A percentile compares a stretch with the other conserved stretches of the same genome.
These are phyloP conservation scores for Kokia cookei DNA, from an alignment of 441 rosid genomes.

Conservation along the genomic window DNA sequence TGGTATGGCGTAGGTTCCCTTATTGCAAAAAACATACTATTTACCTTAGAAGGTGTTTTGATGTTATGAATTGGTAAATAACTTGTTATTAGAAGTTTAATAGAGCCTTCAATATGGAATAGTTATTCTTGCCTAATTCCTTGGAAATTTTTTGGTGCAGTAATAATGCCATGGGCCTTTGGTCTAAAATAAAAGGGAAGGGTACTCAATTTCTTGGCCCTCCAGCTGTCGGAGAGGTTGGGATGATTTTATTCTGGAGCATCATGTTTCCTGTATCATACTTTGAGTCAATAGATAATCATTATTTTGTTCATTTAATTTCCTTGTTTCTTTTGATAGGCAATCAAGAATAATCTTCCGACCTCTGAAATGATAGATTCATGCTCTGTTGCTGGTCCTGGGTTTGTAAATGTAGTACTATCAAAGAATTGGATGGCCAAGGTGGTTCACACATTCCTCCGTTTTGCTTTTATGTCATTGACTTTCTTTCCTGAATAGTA, in stretches of 20 bases:
- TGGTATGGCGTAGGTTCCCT: constrained; percentile 35
- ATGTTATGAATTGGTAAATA: background rate
- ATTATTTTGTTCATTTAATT: background rate
- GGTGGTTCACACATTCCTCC: constrained; percentile 34
- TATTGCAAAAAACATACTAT: background rate
- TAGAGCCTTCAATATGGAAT: background rate
- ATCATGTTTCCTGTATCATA: background rate
- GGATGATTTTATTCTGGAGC: background rate
- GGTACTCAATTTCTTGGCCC: constrained; percentile 55
- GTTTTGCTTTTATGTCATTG: background rate
- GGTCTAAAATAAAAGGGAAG: constrained; percentile 65
- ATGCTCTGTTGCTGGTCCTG: constrained; percentile 78
- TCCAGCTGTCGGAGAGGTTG: constrained; percentile 77
- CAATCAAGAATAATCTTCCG: constrained; percentile 59
- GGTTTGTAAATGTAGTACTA: constrained; percentile 68
- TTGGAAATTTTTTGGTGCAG: constrained; percentile 25
- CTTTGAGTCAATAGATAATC: background rate
- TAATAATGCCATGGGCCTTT: constrained; percentile 88
- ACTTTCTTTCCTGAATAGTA: background rate
- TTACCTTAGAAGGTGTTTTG: background rate
- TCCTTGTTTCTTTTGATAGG: constrained; percentile 34
- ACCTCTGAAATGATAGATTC: constrained; percentile 71
- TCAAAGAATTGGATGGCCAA: constrained; percentile 74
- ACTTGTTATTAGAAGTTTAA: background rate
- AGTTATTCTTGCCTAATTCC: background rate